Base-by-base conservation (phyloP, 192 early-diverging fungal genomes). In the Entomortierella parvispora region DNA sequence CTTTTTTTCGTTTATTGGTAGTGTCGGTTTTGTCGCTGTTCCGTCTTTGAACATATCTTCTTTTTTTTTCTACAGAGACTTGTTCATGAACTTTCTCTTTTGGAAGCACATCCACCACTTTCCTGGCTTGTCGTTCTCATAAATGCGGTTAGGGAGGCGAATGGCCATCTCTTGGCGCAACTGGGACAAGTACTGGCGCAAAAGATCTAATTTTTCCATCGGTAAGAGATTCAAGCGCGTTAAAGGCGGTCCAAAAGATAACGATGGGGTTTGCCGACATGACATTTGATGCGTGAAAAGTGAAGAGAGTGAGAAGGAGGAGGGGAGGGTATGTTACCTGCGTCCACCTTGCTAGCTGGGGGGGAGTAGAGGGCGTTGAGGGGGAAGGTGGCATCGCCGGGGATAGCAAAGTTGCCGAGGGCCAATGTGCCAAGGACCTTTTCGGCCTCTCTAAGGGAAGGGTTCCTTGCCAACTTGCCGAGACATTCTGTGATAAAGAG, bases 21-120 rank as follows among this genome's bases (percentile, higher is more conserved):
- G 37, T 9, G 37, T 40, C 37, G 37, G 12, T 40, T 49, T 20
- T 9, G 2, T 9, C 8, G 48, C 20, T 49, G 48, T 18, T 49
- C 15, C 48, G 23, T 20, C 44, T 17, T 45, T 18, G 44, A 17
- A 2, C 2, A 18, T 17, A 45, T 17, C 14, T 58, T 44, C 7
- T 28, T 37, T 18, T 51, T 61, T 28, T 29, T 29, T 22, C 65
- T 86, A 86, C 64, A 94, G 83, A 29, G 87, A 80, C 84, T 96
- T 88, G 74, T 91, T 91, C 97, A 99, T 99, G 75, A 99, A 99
- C 85, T 97, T 96, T 69, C 96, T 88, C 89, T 98, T 99, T 74
- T 95, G 90, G 87, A 99, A 99, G 77, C 93, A 92, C 88, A 99
- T 86, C 98, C 98, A 99, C 97, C 97, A 99, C 80, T 99, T 99